Base-by-base conservation (phyloP, 2,329 filamentous ascomycete species). In the Tolypocladium tropicale region DNA sequence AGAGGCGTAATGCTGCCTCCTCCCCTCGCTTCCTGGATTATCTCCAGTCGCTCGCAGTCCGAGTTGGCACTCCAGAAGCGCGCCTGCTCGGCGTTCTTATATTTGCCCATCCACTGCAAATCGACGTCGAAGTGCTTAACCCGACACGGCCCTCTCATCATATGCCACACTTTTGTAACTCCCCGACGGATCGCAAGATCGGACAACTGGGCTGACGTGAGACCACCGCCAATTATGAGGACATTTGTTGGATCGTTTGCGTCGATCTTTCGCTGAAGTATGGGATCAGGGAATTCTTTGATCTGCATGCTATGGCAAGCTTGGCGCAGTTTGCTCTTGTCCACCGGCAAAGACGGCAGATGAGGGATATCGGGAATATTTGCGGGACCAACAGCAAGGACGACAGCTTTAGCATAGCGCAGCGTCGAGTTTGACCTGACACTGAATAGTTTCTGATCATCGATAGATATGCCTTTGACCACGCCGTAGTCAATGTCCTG, bases 81-180 rank as follows among this genome's bases (percentile, higher is more conserved):
- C 0, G 88, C 85, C 66, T 92, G 88, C 61, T 89, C 83, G 55
- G 83, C 80, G 66, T 93, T 93, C 56, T 85, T 84, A 68, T 88
- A 93, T 67, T 93, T 93, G 11, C 86, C 87, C 69, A 93, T 87
- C 89, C 89, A 94, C 52, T 81, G 78, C 2, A 93, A 76, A 56
- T 85, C 82, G 28, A 93, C 79, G 62, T 93, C 89, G 61, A 93
- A 93, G 57, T 86, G 84, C 69, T 93, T 93, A 53, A 90, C 78
- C 62, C 75, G 73, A 14, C 79, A 63, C 0, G 74, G 70, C 0
- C 79, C 76, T 0, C 89, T 78, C 79, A 91, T 84, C 30, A 93
- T 65, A 53, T 88, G 80, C 75, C 80, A 88, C 0, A 92, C 84
- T 59, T 83, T 86, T 1, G 74, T 78, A 0, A 89, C 83, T 0